Evolutionary conservation across 495 filamentous ascomycete genomes (phyloP), one percentile per base, ranked within the genome.

Genomic region (Hypoxylon cercidicola): DNA sequence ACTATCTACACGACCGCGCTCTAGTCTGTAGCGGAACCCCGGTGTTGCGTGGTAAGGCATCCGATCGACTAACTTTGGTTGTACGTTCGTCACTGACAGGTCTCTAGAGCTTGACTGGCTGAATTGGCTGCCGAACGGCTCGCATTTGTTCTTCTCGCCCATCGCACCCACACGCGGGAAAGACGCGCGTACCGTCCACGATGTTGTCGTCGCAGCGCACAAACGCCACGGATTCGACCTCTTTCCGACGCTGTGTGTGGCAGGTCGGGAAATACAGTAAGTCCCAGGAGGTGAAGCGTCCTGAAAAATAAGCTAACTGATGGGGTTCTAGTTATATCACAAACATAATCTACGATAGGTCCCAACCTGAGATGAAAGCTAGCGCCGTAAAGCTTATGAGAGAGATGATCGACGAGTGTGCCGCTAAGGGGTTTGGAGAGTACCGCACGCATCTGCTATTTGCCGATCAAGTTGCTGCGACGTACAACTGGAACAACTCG

Each of bases 61-160:
- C 25, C 3, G 7, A 28, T 7, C 7, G 25, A 28, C 25, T 28
- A 28, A 3, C 25, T 28, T 7, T 28, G 7, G 7, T 28, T 28
- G n/a, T 7, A 28, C 3, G 7, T 28, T 7, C 7, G 3, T 28
- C 7, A 7, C 25, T 28, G 25, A 28, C 25, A 28, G 7, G 25
- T 71, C 81, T 48, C 74, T 77, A 13, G 85, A 86, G 60, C 72
- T 86, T 7, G 66, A 77, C 16, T 86, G 85, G 85, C 72, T 85
- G 1, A 82, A 85, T 63, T 85, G 82, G 82, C 59, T 78, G 3
- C 82, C 82, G n/a, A 86, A 86, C 63, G 84, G 82, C 11, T 77
- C 75, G 0, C 84, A 87, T 66, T 59, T 87, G 1, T 82, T 81
- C 68, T 88, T 86, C 71, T 78, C 76, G n/a, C 85, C 85, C 16